Base-by-base conservation (phyloP, 176 grass and related monocot species). In the Saccharum spontaneum region DNA sequence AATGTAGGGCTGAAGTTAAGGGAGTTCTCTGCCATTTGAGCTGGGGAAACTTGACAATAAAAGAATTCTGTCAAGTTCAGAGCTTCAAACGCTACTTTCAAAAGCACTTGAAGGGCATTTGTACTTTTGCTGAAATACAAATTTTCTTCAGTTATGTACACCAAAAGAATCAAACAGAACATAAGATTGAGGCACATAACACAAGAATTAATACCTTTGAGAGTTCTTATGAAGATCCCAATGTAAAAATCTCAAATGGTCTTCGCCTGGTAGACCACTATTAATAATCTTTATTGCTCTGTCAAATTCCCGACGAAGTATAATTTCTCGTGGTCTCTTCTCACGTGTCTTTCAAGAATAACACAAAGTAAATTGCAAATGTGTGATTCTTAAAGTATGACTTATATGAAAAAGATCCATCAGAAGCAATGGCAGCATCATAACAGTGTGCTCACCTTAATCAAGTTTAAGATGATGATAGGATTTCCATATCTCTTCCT, bases 191-290 rank as follows among this genome's bases (percentile, higher is more conserved):
- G 18, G 39, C 80, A 40, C 20, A 75, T 44, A 43, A 34, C 49
- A 76, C 33, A 80, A 82, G 1, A 76, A 50, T 68, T 44, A 64
- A 78, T 94, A 99, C 97, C 94, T 91, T 78, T 45, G 90, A 81
- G 91, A 92, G 79, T 92, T 91, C 80, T 90, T 99, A 76, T 96
- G 84, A 86, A 99, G 93, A 92, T 99, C 97, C 97, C 97, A 99
- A 68, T 99, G 97, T 77, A 99, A 88, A 85, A 92, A 99, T 69
- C 86, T 91, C 39, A 99, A 85, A 89, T 83, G 91, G 78, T 91
- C 90, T 89, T 96, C 88, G 18, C 82, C 46, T 60, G 84, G 78
- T 65, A 96, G 83, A 86, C 75, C 84, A 73, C 82, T 94, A 85
- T 99, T 99, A 88, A 99, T 83, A 71, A 79, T 87, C 68, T 92